Base-by-base conservation (phyloP, 129 eudicot species). In the Solidago caesia region DNA sequence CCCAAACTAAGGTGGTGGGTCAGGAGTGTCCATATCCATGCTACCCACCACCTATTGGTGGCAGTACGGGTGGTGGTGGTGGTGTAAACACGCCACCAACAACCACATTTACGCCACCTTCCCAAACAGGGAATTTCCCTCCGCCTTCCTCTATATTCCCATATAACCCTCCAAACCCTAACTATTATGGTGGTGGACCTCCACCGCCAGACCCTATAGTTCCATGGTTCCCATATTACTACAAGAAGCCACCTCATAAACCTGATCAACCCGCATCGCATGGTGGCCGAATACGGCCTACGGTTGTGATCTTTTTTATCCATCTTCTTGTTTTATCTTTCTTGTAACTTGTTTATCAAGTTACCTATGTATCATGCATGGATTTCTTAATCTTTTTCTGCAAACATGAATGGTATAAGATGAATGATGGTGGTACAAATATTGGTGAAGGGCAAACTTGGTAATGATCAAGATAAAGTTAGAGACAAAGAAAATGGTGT, bases 181-280 rank as follows among this genome's bases (percentile, higher is more conserved):
- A 67, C 55, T 74, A 45, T 61, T 66, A 45, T 43, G 82, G 79
- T 2, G 80, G 64, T 42, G 70, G 76, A 58, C 94, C 81, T 6
- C 84, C 89, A 7, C 81, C 97, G 25, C 97, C 97, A 5, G 86
- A 88, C n/a, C 75, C 86, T 21, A 64, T 88, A 4, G 82, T 88
- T 72, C 91, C 95, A 11, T 91, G 94, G 91, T 91, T 77, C 26
- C 97, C 97, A 4, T 91, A 64, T 77, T 91, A 91, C 82, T 88
- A 76, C 81, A 67, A 85, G 44, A 88, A 78, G 70, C 95, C 95
- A 9, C 87, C 89, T 16, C 88, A 88, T 80, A 72, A 62, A 66
- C 51, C 56, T 5, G 74, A 79, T 71, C 81, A 75, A 15, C 64
- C 94, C 45, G 82, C 89, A 68, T 84, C 91, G 29, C 12, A 79